Evolutionary conservation across 1,139 yeast species (phyloP), one percentile per base, ranked within the genome.

Genomic region (Candida tetrigidarum): DNA sequence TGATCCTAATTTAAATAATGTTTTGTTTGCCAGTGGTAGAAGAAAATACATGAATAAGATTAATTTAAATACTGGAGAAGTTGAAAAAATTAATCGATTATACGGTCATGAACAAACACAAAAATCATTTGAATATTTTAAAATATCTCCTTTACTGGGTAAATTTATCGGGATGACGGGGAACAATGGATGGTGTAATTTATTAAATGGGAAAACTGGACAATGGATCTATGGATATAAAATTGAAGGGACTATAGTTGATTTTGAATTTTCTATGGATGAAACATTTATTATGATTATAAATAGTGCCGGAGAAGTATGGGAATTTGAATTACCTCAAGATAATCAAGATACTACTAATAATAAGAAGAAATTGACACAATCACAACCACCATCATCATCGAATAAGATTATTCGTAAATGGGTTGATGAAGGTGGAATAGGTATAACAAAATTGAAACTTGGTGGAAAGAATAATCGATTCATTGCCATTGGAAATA

Each of bases 41-140:
- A 83, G 99, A 69, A 79, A 89, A 48, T 92, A 86, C 62, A 84
- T 93, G 88, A 89, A 87, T 66, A 83, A 90, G 45, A 92, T 98
- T 96, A 93, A 91, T 63, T 74, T 93, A 45, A 79, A 80, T 43
- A 71, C 78, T 10, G 91, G 92, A n/a, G 72, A 71, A 15, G 83
- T 91, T 35, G 96, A 90, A 52, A 93, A 92, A 64, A 81, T 93
- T 40, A 81, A 90, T 43, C 80, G 97, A 65, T 71, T 93, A 77
- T 93, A 92, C 60, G 99, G 99, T 2, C 96, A 91, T 59, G 96
- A 89, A 60, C 74, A 79, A 40, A 81, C 84, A 40, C 98, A 92
- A 67, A 78, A 80, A 54, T 85, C 95, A n/a, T 89, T 90, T 77
- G 99, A 93, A 62, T 78, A 84, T 57, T 89, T 91, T 65, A 83